Percentiles rank a stretch among this genome's conserved stretches.
phyloP scores from a whole-genome alignment of 2,329 filamentous ascomycete species.

The Aureobasidium musti region DNA sequence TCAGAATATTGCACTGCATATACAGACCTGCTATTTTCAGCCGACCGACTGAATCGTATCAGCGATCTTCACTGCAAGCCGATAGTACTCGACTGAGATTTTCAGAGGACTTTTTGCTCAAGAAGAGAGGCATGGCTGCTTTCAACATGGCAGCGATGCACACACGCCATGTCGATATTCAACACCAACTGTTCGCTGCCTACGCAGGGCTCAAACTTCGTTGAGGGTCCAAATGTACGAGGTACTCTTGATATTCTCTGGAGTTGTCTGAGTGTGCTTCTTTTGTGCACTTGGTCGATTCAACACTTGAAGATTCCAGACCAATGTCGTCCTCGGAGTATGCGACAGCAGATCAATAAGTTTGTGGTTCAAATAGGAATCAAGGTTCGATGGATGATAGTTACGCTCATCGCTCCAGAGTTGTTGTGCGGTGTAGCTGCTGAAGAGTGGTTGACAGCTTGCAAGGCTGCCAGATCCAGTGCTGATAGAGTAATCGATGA shows the following conservation, averaged over 20 bases:
- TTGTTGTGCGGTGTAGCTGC: not conserved
- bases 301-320: conserved; percentile 9
- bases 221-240: conserved; percentile 12
- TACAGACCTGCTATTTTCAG: not conserved
- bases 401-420: conserved; percentile 15
- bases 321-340: conserved; percentile 13
- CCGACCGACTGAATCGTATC: too few relatives aligned
- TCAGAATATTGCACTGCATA: conserved; percentile 9
- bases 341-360: conserved; percentile 12
- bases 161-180: not conserved
- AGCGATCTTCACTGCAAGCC: not conserved
- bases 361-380: not conserved
- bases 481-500: not conserved
- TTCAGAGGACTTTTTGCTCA: not conserved
- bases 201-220: not conserved
- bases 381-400: conserved; percentile 14
- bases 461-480: not conserved
- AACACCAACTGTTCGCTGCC: conserved; percentile 12
- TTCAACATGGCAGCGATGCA: not conserved
- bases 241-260: conserved; percentile 23
- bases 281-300: conserved; percentile 24
- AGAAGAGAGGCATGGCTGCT: not conserved
- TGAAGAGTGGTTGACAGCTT: conserved; percentile 17
- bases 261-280: conserved; percentile 24
- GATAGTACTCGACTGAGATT: not conserved